These are phyloP conservation scores for Pezicula rhizophila DNA, from an alignment of 2,329 filamentous ascomycete species.

Conservation along the genomic window DNA sequence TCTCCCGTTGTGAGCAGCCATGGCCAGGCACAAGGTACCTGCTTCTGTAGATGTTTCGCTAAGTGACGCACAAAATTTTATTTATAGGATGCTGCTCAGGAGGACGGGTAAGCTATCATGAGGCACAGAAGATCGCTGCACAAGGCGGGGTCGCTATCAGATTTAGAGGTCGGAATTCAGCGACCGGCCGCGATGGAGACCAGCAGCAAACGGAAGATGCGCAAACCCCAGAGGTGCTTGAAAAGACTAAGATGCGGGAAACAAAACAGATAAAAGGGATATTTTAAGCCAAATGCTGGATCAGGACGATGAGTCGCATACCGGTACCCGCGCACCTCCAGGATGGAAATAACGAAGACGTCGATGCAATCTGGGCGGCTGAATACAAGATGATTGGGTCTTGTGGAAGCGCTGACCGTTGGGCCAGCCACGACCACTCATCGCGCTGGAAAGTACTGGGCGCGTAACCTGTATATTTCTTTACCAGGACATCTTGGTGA, in stretches of 20 bases:
- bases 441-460: neutral
- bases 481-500: neutral
- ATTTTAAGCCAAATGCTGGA: conserved; percentile 13
- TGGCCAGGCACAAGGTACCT: conserved; percentile 17
- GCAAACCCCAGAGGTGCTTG: conserved; percentile 12
- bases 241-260: conserved; percentile 10
- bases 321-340: conserved; percentile 1
- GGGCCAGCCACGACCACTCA: conserved; percentile 1
- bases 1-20: conserved; percentile 47
- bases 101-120: conserved; percentile 20
- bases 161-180: conserved; percentile 7
- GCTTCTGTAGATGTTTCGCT: conserved; percentile 18
- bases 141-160: conserved; percentile 15
- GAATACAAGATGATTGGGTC: neutral
- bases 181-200: conserved; percentile 19
- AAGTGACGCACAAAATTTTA: conserved; percentile 23
- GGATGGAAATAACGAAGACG: neutral
- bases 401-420: conserved; percentile 1
- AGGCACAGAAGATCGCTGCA: conserved; percentile 21
- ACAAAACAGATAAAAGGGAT: conserved; percentile 12
- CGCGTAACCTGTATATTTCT: neutral
- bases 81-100: conserved; percentile 19
- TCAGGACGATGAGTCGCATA: conserved; percentile 2
- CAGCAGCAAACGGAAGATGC: conserved; percentile 6
- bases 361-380: neutral